Percentiles rank a stretch among this genome's conserved stretches.
Evolutionary conservation across 495 filamentous ascomycete species (phyloP).

Genomic region (Aspergillus sclerotiicarbonarius): DNA sequence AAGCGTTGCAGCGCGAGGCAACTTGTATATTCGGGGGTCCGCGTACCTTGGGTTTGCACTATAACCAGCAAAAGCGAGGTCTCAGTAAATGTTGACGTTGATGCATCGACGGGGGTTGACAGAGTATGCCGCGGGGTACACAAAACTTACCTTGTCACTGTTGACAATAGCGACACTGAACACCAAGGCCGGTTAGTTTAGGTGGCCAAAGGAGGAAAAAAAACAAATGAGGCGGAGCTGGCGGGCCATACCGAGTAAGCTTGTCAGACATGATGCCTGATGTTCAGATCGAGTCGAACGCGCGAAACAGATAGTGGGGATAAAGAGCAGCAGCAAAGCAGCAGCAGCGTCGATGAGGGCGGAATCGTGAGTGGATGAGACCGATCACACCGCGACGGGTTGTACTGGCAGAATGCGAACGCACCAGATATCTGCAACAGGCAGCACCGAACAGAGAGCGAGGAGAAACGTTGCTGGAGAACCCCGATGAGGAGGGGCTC

Average conservation of each 20-base stretch:
- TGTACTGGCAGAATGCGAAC: slow-evolving; percentile 14
- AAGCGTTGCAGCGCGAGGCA: background rate
- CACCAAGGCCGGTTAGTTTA: slow-evolving; percentile 15
- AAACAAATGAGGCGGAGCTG: background rate
- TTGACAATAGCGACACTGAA: slow-evolving; percentile 95
- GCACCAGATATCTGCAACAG: slow-evolving; percentile 21
- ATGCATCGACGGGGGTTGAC: slow-evolving; percentile 15
- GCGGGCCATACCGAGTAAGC: slow-evolving; percentile 67
- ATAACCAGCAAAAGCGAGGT: slow-evolving; percentile 26
- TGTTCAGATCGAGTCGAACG: slow-evolving; percentile 23
- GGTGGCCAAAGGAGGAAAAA: background rate
- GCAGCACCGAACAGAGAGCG: slow-evolving; percentile 14
- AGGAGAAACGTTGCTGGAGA: slow-evolving; percentile 17
- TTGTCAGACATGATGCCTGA: slow-evolving; percentile 72
- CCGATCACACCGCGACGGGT: slow-evolving; percentile 17
- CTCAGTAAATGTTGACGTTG: slow-evolving; percentile 28
- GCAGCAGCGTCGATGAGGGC: background rate
- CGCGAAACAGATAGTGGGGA: slow-evolving; percentile 5
- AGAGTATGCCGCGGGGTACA: slow-evolving; percentile 32
- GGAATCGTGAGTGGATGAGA: slow-evolving; percentile 9
- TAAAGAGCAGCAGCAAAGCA: slow-evolving; percentile 5
- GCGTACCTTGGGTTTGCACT: slow-evolving; percentile 96
- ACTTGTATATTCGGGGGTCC: background rate
- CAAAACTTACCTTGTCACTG: slow-evolving; percentile 78
- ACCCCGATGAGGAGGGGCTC: slow-evolving; percentile 26